phyloP scores from a whole-genome alignment of 2,329 filamentous ascomycete genomes.

The Phyllosticta citrichinensis region DNA sequence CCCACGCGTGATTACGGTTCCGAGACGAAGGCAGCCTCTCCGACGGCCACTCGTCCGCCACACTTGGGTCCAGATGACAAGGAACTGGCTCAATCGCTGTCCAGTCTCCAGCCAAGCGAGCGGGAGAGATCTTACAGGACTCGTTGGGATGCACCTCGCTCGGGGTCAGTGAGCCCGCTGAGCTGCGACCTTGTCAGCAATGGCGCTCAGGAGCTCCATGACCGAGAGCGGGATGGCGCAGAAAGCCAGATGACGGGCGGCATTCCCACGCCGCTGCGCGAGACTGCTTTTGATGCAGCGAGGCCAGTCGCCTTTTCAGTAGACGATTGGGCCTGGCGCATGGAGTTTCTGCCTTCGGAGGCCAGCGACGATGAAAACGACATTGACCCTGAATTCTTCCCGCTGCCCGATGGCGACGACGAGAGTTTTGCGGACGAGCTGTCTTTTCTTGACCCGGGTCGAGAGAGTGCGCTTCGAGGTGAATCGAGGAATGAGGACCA shows the following conservation, averaged over 20 bases:
- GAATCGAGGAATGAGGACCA: background rate
- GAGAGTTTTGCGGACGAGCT: slow-evolving; percentile 5
- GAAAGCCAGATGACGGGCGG: background rate
- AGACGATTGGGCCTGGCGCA: background rate
- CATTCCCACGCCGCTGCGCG: too few species aligned
- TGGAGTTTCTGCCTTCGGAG: background rate
- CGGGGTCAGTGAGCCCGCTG: background rate
- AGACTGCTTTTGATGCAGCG: background rate
- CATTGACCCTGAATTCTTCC: slow-evolving; percentile 3
- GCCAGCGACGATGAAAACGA: background rate
- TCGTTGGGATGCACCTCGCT: background rate
- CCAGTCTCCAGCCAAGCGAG: background rate
- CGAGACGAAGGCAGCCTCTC: too few species aligned
- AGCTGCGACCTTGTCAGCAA: background rate
- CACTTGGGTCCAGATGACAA: background rate
- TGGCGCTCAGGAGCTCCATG: background rate
- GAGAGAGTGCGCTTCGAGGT: background rate
- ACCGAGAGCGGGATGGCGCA: background rate
- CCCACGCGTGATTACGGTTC: too few species aligned
- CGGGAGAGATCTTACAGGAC: too few species aligned
- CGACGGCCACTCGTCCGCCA: background rate
- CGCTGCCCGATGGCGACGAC: slow-evolving; percentile 3
- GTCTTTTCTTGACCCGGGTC: background rate
- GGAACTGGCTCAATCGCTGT: background rate
- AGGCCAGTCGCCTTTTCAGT: background rate